Conservation (phyloP, 108 stramenopile species). For the Skeletonema marinoi region DNA sequence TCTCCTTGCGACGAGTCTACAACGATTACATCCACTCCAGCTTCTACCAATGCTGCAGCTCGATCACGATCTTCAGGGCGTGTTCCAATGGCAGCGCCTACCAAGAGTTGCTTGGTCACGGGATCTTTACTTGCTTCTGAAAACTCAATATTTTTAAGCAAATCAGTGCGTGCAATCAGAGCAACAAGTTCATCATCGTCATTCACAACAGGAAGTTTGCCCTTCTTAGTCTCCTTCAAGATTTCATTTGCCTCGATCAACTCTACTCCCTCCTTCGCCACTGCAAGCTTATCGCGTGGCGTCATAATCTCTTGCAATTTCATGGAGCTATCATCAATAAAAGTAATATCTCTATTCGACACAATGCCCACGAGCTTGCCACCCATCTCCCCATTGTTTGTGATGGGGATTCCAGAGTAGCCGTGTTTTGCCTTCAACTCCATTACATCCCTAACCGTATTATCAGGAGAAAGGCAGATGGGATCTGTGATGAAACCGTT, state of each 20-base stretch:
- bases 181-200: conserved; percentile 95
- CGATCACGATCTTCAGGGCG: conserved; percentile 96
- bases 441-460: conserved; percentile 91
- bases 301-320: conserved; percentile 95
- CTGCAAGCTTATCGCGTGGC: conserved; percentile 75
- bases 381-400: conserved; percentile 96
- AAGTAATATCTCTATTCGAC: conserved; percentile 96
- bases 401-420: conserved; percentile 98
- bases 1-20: conserved; percentile 99
- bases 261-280: conserved; percentile 91
- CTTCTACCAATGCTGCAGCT: conserved; percentile 85
- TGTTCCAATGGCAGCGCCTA: conserved; percentile 98
- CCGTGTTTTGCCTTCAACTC: conserved; percentile 80
- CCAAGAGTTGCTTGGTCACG: conserved; percentile 94
- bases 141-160: conserved; percentile 98
- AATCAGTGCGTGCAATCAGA: conserved; percentile 97
- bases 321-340: conserved; percentile 85
- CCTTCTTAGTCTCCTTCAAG: conserved; percentile 95
- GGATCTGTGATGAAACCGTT: conserved; percentile 99
- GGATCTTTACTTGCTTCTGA: conserved; percentile 94
- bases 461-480: conserved; percentile 89
- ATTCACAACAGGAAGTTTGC: conserved; percentile 98
- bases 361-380: conserved; percentile 97
- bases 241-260: conserved; percentile 96
- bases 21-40: conserved; percentile 99